phyloP scores from a whole-genome alignment of 1,139 yeast genomes.

The Citeromyces siamensis region DNA sequence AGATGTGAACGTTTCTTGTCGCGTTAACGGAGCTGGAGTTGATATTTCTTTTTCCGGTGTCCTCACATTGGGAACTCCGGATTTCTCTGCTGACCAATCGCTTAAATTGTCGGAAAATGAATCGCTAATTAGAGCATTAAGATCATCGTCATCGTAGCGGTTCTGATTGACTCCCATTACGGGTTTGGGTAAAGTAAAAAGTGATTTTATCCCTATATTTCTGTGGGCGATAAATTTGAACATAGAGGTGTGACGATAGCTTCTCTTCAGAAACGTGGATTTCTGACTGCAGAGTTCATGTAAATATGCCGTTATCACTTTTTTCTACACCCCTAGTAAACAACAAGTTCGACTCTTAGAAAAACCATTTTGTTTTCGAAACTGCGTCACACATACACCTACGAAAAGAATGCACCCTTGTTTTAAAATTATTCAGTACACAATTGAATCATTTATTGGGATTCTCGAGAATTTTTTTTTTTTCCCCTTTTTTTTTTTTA shows the following conservation, averaged over 20 bases:
- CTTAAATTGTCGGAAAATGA: not conserved
- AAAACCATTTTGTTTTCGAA: too few species aligned
- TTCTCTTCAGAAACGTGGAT: not conserved
- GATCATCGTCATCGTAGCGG: not conserved
- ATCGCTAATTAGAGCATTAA: not conserved
- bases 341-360: too few species aligned
- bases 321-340: too few species aligned
- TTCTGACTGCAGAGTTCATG: not conserved
- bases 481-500: too few species aligned
- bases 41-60: not conserved
- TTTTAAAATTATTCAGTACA: too few species aligned
- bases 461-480: too few species aligned
- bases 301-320: conserved; percentile 2
- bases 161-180: not conserved
- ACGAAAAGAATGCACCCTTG: too few species aligned
- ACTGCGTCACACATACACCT: too few species aligned
- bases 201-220: not conserved
- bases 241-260: not conserved
- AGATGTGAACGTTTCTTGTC: not conserved
- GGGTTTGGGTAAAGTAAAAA: not conserved
- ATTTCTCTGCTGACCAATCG: not conserved
- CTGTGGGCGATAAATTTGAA: not conserved
- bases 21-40: not conserved
- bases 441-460: too few species aligned
- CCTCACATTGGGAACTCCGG: not conserved